Evolutionary conservation across 1,139 yeast species (phyloP), one percentile per base, ranked within the genome.

Genomic region (Candida sanyaensis): DNA sequence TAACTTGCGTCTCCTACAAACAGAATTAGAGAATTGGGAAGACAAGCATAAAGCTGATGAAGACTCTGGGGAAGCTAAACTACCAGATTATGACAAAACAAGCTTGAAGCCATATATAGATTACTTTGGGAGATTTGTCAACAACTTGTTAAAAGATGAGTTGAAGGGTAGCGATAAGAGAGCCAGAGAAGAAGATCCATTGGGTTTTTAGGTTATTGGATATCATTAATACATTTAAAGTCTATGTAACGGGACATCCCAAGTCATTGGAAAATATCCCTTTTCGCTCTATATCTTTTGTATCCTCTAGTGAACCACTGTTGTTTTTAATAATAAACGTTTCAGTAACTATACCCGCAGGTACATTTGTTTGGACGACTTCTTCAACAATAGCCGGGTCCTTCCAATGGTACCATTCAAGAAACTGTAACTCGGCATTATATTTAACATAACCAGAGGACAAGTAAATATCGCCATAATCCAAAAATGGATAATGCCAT

Each of bases 81-180:
- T 66, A 1, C 52, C 57, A 4, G 86, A 83, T 55, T 81, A 78
- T 63, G 87, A 84, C 50, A 81, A 81, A 56, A 88, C 97, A 0
- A 75, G 86, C 31, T 70, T 92, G 60, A 86, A 82, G 55, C 89
- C 91, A 1, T 90, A 87, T 58, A 78, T 90, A 30, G 84, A 83
- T n/a, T 70, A 77, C 51, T 93, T 92, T 65, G 78, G 81, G 36
- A 71, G 70, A 44, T 88, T 83, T 65, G 95, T 89, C 11, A 71
- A 69, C 45, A 69, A 65, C 1, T 66, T 91, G 49, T 62, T 83
- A 31, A 80, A 79, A 53, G 82, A 80, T 21, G 92, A 86, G 58
- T 59, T 78, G 49, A 70, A 73, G 41, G 71, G 65, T 2, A 51
- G 55, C 6, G 65, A 66, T 4, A 79, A 80, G 60, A 71, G 86